Evolutionary conservation across 2,329 filamentous ascomycete species (phyloP).

Genomic region (Ustulina deusta): DNA sequence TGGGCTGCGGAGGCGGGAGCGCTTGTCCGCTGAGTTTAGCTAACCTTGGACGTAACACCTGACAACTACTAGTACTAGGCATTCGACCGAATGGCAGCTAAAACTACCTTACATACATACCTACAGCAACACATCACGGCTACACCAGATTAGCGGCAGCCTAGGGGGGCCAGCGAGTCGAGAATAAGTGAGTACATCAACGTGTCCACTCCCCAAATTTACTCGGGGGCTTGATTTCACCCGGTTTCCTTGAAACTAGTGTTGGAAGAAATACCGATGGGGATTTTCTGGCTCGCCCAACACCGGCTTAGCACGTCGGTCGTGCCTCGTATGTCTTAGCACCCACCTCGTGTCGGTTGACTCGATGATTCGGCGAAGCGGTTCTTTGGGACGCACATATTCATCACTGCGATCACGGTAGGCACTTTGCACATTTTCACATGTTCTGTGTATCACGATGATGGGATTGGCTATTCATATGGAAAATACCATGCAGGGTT

Average conservation of each 20-base stretch:
- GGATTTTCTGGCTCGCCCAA: slow-evolving; percentile 15
- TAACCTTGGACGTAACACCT: not conserved
- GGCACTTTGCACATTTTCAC: slow-evolving; percentile 32
- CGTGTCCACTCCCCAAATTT: not conserved
- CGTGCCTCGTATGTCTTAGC: slow-evolving; percentile 33
- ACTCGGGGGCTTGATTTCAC: slow-evolving; percentile 6
- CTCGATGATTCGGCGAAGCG: slow-evolving; percentile 12
- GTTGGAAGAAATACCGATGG: slow-evolving; percentile 32
- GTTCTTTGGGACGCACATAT: slow-evolving; percentile 3
- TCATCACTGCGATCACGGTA: slow-evolving; percentile 17
- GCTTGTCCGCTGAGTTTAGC: slow-evolving; percentile 12
- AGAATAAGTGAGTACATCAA: not conserved
- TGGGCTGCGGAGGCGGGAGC: slow-evolving; percentile 8
- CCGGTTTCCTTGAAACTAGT: slow-evolving; percentile 20
- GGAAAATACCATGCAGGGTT: slow-evolving; percentile 20
- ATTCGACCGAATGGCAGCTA: slow-evolving; percentile 14
- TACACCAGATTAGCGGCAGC: slow-evolving; percentile 20
- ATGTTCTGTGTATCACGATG: slow-evolving; percentile 5
- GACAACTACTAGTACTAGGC: not conserved
- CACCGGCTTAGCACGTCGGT: slow-evolving; percentile 2
- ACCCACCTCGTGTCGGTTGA: slow-evolving; percentile 26
- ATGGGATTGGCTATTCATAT: slow-evolving; percentile 24
- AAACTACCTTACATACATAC: not conserved
- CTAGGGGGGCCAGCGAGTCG: slow-evolving; percentile 19
- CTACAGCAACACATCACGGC: not conserved